These are phyloP conservation scores for Lecanicillium sp. DNA, from an alignment of 2,329 filamentous ascomycete genomes.

Conservation along the genomic window DNA sequence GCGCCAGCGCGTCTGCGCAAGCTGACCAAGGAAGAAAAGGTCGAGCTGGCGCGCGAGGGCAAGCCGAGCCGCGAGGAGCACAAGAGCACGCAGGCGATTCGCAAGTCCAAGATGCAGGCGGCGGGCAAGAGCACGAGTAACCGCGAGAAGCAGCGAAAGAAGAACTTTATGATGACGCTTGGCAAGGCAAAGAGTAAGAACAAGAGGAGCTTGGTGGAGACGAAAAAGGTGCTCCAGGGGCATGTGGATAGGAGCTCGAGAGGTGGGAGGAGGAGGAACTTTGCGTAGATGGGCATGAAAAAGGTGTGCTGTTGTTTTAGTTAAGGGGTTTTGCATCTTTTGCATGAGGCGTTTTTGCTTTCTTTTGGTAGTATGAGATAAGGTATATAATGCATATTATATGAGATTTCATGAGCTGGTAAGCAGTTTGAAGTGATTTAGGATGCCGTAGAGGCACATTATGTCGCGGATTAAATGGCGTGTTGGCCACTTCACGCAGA, in stretches of 20 bases:
- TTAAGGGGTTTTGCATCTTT: neutral
- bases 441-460: too few relatives aligned
- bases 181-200: conserved; percentile 94
- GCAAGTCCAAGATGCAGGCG: conserved; percentile 77
- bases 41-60: conserved; percentile 74
- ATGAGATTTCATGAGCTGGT: too few relatives aligned
- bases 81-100: conserved; percentile 75
- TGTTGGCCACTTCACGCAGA: too few relatives aligned
- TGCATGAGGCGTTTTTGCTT: too few relatives aligned
- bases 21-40: conserved; percentile 79
- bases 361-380: too few relatives aligned
- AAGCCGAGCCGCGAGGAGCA: conserved; percentile 72
- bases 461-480: too few relatives aligned
- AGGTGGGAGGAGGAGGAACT: conserved; percentile 74
- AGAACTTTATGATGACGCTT: conserved; percentile 98
- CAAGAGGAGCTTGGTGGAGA: conserved; percentile 86
- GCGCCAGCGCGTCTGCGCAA: conserved; percentile 75
- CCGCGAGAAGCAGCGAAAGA: conserved; percentile 90
- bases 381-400: too few relatives aligned
- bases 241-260: conserved; percentile 78
- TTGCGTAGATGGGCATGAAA: conserved; percentile 15
- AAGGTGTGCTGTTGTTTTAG: neutral
- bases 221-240: conserved; percentile 67
- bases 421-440: too few relatives aligned
- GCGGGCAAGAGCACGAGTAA: conserved; percentile 96